These are phyloP conservation scores for Pyronema domesticum DNA, from an alignment of 495 filamentous ascomycete species.

Conservation along the genomic window DNA sequence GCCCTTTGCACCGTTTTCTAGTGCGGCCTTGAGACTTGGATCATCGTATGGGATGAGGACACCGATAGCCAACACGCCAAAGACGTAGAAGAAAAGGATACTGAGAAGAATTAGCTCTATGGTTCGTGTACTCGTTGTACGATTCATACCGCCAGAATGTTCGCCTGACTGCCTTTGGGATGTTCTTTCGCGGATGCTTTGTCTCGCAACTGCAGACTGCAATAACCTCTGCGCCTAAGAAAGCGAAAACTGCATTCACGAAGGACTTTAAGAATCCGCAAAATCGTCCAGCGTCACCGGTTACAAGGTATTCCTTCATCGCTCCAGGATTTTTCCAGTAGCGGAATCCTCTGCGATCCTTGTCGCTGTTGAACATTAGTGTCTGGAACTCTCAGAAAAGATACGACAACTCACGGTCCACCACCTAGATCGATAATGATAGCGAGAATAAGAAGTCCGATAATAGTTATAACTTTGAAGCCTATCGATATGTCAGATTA, in stretches of 20 bases:
- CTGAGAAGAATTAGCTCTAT: constrained; percentile 29
- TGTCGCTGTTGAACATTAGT: background rate
- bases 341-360: constrained; percentile 1
- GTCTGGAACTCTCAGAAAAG: background rate
- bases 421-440: background rate
- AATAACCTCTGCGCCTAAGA: constrained; percentile 51
- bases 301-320: constrained; percentile 36
- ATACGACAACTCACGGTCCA: background rate
- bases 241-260: constrained; percentile 55
- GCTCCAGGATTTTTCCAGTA: constrained; percentile 54
- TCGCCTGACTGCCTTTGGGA: constrained; percentile 2
- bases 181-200: constrained; percentile 44
- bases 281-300: constrained; percentile 28
- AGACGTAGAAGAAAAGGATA: constrained; percentile 52
- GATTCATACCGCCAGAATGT: constrained; percentile 2
- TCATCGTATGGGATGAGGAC: constrained; percentile 44
- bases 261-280: constrained; percentile 53
- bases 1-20: constrained; percentile 19
- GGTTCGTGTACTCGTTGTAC: background rate
- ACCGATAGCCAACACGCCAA: constrained; percentile 53
- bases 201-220: constrained; percentile 30
- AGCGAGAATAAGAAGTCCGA: background rate
- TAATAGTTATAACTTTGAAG: constrained; percentile 4
- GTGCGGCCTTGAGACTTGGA: constrained; percentile 32
- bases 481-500: background rate